A percentile compares a stretch with the other conserved stretches of the same genome.
Conservation (phyloP, 495 filamentous ascomycete species). For the Polyplosphaeria fusca region DNA sequence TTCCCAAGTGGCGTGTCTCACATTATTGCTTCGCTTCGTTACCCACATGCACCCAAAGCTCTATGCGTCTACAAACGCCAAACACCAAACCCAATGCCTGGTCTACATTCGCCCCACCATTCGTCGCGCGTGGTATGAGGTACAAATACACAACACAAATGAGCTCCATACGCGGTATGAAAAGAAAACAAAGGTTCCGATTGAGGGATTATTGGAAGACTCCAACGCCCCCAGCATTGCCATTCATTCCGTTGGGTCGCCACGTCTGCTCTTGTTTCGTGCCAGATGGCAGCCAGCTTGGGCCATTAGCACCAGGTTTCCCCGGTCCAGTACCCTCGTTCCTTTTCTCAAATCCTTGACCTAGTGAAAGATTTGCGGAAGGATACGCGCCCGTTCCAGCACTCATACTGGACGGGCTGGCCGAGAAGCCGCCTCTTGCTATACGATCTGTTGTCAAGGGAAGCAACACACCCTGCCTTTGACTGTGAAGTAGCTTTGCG, state of each 20-base stretch:
- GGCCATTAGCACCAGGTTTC: not conserved
- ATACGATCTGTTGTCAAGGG: constrained; percentile 47
- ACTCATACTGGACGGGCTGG: constrained; percentile 16
- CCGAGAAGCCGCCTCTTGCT: not conserved
- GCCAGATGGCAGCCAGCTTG: constrained; percentile 33
- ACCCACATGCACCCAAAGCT: too few species aligned
- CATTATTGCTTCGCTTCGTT: too few species aligned
- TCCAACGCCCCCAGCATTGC: constrained; percentile 11
- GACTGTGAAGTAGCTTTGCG: constrained; percentile 57
- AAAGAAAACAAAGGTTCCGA: not conserved
- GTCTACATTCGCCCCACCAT: too few species aligned
- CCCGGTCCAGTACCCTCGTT: constrained; percentile 21
- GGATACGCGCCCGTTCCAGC: constrained; percentile 22
- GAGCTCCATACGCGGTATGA: not conserved
- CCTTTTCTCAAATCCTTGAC: constrained; percentile 23
- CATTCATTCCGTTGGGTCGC: constrained; percentile 17
- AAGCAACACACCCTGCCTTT: constrained; percentile 66
- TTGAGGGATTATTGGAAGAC: constrained; percentile 16
- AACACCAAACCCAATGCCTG: too few species aligned
- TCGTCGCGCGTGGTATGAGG: too few species aligned
- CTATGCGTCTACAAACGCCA: too few species aligned
- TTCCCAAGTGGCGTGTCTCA: too few species aligned
- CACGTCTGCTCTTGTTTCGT: constrained; percentile 37
- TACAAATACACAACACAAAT: constrained; percentile 2
- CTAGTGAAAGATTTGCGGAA: constrained; percentile 5